Base-by-base conservation (phyloP, 805 yeast species). In the Deakozyma indianensis region DNA sequence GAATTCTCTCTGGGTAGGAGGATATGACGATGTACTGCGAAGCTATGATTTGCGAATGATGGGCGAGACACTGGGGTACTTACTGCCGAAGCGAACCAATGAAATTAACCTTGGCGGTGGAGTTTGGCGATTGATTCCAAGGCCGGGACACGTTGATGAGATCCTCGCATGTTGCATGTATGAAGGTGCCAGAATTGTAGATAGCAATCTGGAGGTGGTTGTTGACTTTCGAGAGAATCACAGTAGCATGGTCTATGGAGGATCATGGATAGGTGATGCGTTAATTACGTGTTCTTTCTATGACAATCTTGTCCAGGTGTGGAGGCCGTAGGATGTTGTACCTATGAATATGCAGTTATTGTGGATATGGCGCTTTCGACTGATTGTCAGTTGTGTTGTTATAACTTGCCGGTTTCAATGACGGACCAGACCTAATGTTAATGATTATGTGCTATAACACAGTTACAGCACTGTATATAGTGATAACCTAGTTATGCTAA, bases 211-310 rank as follows among this genome's bases (percentile, higher is more conserved):
- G 1, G 38, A 45, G 23, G 51, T 44, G 16, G 23, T 18, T 3
- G 41, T 23, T 2, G 54, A 49, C 32, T 43, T 48, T 2, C 50
- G 51, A 9, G 44, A 48, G 11, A 52, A 54, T 24, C 97, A 90
- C 58, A 79, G 78, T 43, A 85, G 96, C 48, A 90, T 92, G 86
- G 88, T 90, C 46, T 90, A 90, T 56, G 98, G 97, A 0, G 96
- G 94, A 3, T 95, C 83, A 57, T 88, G 96, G 95, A 62, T 69
- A 14, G 56, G 57, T 1, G 67, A 68, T 3, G 75, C 59, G 3
- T 74, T 82, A 4, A 81, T 76, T 2, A 87, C 96, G 1, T 90
- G 96, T 60, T 86, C 96, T 46, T 90, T 90, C 60, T 90, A 90
- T 64, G 98, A 90, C 60, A 74, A 75, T 45, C 75, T 83, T 18